Base-by-base conservation (phyloP, 192 early-diverging fungal species). In the Mortierella claussenii region DNA sequence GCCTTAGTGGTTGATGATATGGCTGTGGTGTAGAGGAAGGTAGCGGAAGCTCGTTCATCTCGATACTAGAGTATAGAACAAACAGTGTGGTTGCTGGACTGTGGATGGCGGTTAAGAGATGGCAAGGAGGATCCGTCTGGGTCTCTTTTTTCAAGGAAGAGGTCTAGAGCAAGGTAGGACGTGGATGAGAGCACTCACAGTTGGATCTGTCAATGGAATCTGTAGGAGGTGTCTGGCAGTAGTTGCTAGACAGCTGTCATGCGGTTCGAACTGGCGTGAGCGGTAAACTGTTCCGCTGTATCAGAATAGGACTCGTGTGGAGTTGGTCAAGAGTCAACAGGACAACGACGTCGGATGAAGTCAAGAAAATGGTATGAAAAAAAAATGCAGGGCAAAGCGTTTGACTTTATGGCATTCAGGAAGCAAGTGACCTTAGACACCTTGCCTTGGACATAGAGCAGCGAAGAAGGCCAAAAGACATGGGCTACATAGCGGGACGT, bases 21-120 rank as follows among this genome's bases (percentile, higher is more conserved):
- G 44, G 32, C 24, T 32, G 32, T 60, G 58, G 32, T 23, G 40
- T n/a, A 15, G 52, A 57, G 40, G 37, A 52, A 20, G 47, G 1
- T 4, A 23, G 20, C 15, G 21, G 34, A 28, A 66, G 43, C 64
- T 66, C 64, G 54, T 48, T 68, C 65, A 68, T 68, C 65, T 57
- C 55, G 48, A 57, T 58, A 57, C 56, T 45, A 15, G 45, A 6
- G 21, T 40, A 28, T 24, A 56, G 64, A 66, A 66, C 53, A 54
- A 66, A 54, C 15, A 54, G 53, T 28, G 64, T 56, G 44, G 37
- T 66, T 17, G 64, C 48, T 48, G 52, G 64, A 23, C 44, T 66
- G 54, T 47, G 64, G 56, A 66, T 66, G 64, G 50, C 56, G 64
- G 54, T 23, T 13, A 40, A 40, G 13, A 40, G 13, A 40, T 7